Evolutionary conservation across 2,329 filamentous ascomycete species (phyloP).

Genomic region (Daldinia eschscholtzii): DNA sequence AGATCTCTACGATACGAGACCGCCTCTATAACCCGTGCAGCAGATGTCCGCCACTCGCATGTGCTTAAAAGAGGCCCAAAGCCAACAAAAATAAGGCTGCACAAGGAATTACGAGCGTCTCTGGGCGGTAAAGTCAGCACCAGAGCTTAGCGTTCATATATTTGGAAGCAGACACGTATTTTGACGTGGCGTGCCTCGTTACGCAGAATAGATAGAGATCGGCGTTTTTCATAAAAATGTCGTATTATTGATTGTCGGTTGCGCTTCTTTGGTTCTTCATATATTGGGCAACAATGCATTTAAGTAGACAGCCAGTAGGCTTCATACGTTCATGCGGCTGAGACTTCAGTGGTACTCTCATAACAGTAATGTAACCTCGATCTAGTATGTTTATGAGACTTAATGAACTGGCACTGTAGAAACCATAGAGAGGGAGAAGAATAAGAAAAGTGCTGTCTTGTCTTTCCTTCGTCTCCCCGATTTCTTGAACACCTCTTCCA

Average conservation of each 20-base stretch:
- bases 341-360: not conserved
- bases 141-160: not conserved
- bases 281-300: not conserved
- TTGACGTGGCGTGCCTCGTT: not conserved
- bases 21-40: not conserved
- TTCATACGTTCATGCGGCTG: not conserved
- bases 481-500: not conserved
- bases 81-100: not conserved
- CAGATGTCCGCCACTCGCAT: not conserved
- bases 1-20: conserved; percentile 15
- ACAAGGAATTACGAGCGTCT: not conserved
- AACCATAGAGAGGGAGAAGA: not conserved
- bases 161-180: not conserved
- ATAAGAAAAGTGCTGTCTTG: not conserved
- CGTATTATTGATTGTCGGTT: too few relatives aligned
- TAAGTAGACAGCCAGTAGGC: not conserved
- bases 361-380: not conserved
- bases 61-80: not conserved
- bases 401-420: not conserved
- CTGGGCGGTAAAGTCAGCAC: not conserved
- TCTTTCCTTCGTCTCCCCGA: not conserved
- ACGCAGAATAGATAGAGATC: not conserved
- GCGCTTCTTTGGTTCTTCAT: too few relatives aligned
- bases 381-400: not conserved
- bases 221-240: too few relatives aligned